Evolutionary conservation across 257 asterid genomes (phyloP).

Genomic region (Thymus mandschuricus): DNA sequence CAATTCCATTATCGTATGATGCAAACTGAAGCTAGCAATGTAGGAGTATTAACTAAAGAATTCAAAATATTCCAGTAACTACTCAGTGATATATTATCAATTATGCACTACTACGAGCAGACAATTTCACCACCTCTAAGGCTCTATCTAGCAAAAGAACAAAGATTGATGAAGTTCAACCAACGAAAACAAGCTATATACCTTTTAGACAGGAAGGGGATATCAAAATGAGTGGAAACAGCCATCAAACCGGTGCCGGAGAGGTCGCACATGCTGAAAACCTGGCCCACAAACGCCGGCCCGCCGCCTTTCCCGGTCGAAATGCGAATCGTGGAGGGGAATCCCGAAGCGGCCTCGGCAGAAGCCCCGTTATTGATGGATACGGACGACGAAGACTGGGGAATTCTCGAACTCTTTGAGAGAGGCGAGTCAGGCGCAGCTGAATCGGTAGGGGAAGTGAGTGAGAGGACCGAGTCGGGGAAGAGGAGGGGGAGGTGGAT

Average conservation of each 20-base stretch:
- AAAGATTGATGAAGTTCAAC: slow-evolving; percentile 9
- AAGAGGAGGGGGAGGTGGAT: slow-evolving; percentile 45
- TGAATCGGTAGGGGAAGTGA: slow-evolving; percentile 39
- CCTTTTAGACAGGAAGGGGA: slow-evolving; percentile 90
- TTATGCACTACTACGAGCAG: neutral
- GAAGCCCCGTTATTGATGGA: slow-evolving; percentile 41
- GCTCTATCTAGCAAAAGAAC: neutral
- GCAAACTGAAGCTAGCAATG: slow-evolving; percentile 14
- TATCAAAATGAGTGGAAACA: slow-evolving; percentile 84
- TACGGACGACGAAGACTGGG: slow-evolving; percentile 38
- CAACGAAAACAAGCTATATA: slow-evolving; percentile 31
- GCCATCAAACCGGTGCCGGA: slow-evolving; percentile 96
- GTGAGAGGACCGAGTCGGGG: slow-evolving; percentile 43
- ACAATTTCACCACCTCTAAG: neutral
- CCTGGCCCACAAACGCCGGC: slow-evolving; percentile 94
- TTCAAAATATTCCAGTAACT: neutral
- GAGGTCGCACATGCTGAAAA: slow-evolving; percentile 95
- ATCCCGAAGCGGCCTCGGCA: slow-evolving; percentile 48
- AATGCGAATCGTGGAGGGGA: slow-evolving; percentile 66
- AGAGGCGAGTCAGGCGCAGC: slow-evolving; percentile 40
- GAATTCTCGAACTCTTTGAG: slow-evolving; percentile 29
- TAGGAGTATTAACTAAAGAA: neutral
- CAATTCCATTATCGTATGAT: neutral
- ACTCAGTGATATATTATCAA: neutral
- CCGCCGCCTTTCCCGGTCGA: slow-evolving; percentile 65